Percentiles rank a stretch among this genome's conserved stretches.
Evolutionary conservation across 1,284 basidiomycete species (phyloP).

Genomic region (Clitocybe nebularis): DNA sequence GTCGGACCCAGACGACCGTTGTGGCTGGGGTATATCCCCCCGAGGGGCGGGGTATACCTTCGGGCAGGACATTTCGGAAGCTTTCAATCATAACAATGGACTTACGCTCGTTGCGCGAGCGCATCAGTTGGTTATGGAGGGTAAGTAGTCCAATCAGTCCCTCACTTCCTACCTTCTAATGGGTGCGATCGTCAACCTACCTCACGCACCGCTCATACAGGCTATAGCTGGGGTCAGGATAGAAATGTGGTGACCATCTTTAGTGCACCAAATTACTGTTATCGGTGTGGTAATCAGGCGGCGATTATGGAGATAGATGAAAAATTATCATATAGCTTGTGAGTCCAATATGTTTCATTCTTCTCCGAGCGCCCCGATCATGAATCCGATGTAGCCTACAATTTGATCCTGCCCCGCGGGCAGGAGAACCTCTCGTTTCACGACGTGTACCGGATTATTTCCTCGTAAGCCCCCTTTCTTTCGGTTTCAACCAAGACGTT

Average conservation of each 20-base stretch:
- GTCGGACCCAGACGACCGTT: conserved; percentile 99
- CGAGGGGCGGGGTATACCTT: conserved; percentile 99
- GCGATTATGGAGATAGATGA: conserved; percentile 99
- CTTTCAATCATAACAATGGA: conserved; percentile 99
- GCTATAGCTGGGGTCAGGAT: conserved; percentile 97
- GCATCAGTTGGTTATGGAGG: conserved; percentile 99
- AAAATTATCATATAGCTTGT: conserved; percentile 94
- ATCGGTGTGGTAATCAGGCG: conserved; percentile 98
- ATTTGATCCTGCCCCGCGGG: conserved; percentile 98
- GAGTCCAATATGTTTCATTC: conserved; percentile 28
- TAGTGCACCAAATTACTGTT: conserved; percentile 99
- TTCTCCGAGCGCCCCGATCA: conserved; percentile 4
- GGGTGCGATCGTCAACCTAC: too few relatives aligned
- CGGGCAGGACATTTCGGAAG: conserved; percentile 97
- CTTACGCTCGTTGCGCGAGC: conserved; percentile 94
- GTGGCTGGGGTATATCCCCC: conserved; percentile 99
- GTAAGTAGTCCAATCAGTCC: conserved; percentile 52
- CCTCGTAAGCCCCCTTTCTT: conserved; percentile 52
- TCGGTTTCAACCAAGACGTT: background rate
- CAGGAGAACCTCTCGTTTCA: conserved; percentile 97
- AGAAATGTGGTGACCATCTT: conserved; percentile 99
- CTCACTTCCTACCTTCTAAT: too few relatives aligned
- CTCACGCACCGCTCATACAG: too few relatives aligned
- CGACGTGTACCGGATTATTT: conserved; percentile 98
- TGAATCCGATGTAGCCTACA: conserved; percentile 70